These are phyloP conservation scores for Potentilla sterilis DNA, from an alignment of 306 rosid species.

Conservation along the genomic window DNA sequence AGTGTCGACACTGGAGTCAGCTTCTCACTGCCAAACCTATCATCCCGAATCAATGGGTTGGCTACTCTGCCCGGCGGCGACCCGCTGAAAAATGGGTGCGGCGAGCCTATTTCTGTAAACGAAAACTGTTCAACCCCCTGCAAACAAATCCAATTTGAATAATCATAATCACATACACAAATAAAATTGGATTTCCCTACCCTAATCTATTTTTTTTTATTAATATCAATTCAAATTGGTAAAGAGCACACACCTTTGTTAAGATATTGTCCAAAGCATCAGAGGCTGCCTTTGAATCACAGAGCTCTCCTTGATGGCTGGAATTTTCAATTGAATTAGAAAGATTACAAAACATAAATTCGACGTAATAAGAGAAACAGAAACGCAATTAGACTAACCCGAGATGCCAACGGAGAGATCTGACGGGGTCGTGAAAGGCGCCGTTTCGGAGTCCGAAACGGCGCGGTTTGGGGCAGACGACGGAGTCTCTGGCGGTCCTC, in stretches of 20 bases:
- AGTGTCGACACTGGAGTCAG: constrained; percentile 37
- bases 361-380: background rate
- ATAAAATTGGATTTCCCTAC: background rate
- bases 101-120: constrained; percentile 53
- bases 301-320: constrained; percentile 69
- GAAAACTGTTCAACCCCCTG: constrained; percentile 58
- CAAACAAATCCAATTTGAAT: background rate
- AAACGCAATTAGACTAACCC: constrained; percentile 33
- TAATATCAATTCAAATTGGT: too few species aligned
- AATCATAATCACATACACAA: background rate
- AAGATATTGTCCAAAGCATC: constrained; percentile 69
- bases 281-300: constrained; percentile 52
- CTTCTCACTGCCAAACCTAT: constrained; percentile 78
- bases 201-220: background rate
- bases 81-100: constrained; percentile 92
- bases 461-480: constrained; percentile 93
- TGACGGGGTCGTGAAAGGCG: constrained; percentile 45
- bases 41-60: constrained; percentile 88
- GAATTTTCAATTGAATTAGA: background rate
- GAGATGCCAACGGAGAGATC: constrained; percentile 63
- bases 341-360: background rate
- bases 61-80: constrained; percentile 98
- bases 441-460: constrained; percentile 49
- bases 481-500: constrained; percentile 36
- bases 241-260: constrained; percentile 47